Evolutionary conservation across 1,284 basidiomycete species (phyloP).

Genomic region (Phylloboletellus chloephorus): DNA sequence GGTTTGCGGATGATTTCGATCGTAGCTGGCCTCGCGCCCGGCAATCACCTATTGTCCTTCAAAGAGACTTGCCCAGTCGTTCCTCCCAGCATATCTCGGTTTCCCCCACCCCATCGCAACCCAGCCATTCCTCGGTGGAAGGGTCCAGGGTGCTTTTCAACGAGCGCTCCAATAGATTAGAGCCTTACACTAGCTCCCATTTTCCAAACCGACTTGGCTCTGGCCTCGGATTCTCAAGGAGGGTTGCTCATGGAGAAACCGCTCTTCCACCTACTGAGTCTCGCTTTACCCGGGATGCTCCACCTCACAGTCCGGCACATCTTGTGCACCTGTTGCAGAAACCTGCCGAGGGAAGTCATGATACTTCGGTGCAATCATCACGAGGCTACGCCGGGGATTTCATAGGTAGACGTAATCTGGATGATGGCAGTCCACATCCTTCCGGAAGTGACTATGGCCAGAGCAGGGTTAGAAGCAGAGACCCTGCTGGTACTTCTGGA

Average conservation of each 20-base stretch:
- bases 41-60: constrained; percentile 39
- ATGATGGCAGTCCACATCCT: constrained; percentile 16
- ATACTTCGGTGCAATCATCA: constrained; percentile 16
- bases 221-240: constrained; percentile 35
- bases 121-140: constrained; percentile 47
- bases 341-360: constrained; percentile 18
- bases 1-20: constrained; percentile 87
- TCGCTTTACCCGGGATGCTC: constrained; percentile 42
- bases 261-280: constrained; percentile 39
- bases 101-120: constrained; percentile 37
- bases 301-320: constrained; percentile 38
- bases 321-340: constrained; percentile 51
- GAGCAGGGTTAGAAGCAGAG: constrained; percentile 19
- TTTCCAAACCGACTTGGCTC: constrained; percentile 29
- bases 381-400: constrained; percentile 20
- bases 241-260: constrained; percentile 42
- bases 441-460: constrained; percentile 19
- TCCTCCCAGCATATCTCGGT: constrained; percentile 28
- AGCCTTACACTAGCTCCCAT: constrained; percentile 57
- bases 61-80: constrained; percentile 39
- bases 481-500: constrained; percentile 13
- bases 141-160: constrained; percentile 78
- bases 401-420: constrained; percentile 15
- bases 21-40: constrained; percentile 81
- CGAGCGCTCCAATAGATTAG: constrained; percentile 79